These are phyloP conservation scores for Geotrichum macrosporum DNA, from an alignment of 1,139 yeast species.

Conservation along the genomic window DNA sequence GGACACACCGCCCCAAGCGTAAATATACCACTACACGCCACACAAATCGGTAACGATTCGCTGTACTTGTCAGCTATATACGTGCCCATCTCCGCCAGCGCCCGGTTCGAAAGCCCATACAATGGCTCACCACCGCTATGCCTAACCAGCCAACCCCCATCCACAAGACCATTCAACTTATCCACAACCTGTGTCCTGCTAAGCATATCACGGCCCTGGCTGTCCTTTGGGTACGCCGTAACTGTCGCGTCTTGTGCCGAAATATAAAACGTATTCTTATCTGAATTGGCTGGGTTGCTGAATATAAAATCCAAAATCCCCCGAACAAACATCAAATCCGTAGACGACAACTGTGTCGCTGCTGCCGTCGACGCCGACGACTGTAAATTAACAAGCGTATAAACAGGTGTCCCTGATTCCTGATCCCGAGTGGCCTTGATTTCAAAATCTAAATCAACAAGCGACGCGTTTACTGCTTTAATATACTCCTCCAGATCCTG, in stretches of 20 bases:
- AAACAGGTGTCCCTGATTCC: slow-evolving; percentile 6
- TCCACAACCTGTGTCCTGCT: slow-evolving; percentile 11
- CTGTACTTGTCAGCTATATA: slow-evolving; percentile 44
- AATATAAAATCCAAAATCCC: slow-evolving; percentile 8
- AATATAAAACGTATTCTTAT: background rate
- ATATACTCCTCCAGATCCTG: background rate
- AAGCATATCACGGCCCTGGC: slow-evolving; percentile 1
- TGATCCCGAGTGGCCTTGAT: slow-evolving; percentile 15
- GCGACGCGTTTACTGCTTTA: slow-evolving; percentile 1
- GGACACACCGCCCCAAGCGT: slow-evolving; percentile 50
- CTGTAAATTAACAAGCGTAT: slow-evolving; percentile 16
- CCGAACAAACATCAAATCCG: slow-evolving; percentile 9
- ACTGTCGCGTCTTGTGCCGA: slow-evolving; percentile 6
- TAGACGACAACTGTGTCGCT: slow-evolving; percentile 7
- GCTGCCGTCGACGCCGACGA: slow-evolving; percentile 7
- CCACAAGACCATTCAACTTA: slow-evolving; percentile 10
- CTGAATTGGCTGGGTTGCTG: too few relatives aligned
- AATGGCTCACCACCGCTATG: slow-evolving; percentile 16
- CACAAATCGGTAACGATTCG: slow-evolving; percentile 48
- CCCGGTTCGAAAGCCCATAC: slow-evolving; percentile 25
- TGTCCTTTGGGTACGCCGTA: slow-evolving; percentile 11
- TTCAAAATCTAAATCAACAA: slow-evolving; percentile 16
- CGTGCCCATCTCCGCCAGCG: slow-evolving; percentile 28
- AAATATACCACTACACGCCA: slow-evolving; percentile 53
- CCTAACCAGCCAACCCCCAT: slow-evolving; percentile 12